Percentiles rank a stretch among this genome's conserved stretches.
Evolutionary conservation across 768 basidiomycete genomes (phyloP).

Genomic region (Roridomyces roridus): DNA sequence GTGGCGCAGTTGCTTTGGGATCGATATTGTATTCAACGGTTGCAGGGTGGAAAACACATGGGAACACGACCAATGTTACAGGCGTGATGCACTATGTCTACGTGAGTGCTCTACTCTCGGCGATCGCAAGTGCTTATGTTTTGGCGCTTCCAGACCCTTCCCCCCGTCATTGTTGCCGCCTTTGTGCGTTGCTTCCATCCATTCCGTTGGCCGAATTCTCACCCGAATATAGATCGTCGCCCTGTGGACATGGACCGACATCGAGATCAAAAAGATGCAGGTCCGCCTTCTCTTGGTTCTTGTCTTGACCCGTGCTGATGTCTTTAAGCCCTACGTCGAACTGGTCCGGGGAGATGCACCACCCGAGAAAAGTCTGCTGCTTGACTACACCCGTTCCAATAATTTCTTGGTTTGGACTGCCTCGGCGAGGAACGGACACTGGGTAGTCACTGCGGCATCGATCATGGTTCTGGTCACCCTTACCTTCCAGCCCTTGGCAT

Average conservation of each 20-base stretch:
- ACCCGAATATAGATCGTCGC: slow-evolving; percentile 44
- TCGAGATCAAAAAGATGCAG: slow-evolving; percentile 64
- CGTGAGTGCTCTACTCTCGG: slow-evolving; percentile 37
- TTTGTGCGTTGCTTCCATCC: slow-evolving; percentile 36
- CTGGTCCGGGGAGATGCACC: slow-evolving; percentile 61
- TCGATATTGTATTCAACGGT: neutral
- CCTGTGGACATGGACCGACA: slow-evolving; percentile 63
- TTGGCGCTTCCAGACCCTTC: slow-evolving; percentile 47
- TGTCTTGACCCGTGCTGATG: neutral
- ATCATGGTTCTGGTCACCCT: slow-evolving; percentile 55
- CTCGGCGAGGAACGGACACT: slow-evolving; percentile 54
- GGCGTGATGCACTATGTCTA: slow-evolving; percentile 59
- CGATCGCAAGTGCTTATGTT: neutral
- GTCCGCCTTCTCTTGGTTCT: slow-evolving; percentile 29
- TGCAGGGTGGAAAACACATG: slow-evolving; percentile 51
- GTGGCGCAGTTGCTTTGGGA: slow-evolving; percentile 4
- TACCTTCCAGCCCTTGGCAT: slow-evolving; percentile 58
- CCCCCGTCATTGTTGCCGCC: slow-evolving; percentile 57
- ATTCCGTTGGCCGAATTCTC: neutral
- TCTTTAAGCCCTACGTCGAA: slow-evolving; percentile 59
- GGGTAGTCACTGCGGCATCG: slow-evolving; percentile 54
- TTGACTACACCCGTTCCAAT: slow-evolving; percentile 62
- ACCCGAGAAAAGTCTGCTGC: slow-evolving; percentile 54
- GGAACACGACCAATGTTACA: slow-evolving; percentile 36
- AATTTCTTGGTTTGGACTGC: slow-evolving; percentile 55